phyloP scores from a whole-genome alignment of 352 stramenopile species.

The Globisporangium polare region DNA sequence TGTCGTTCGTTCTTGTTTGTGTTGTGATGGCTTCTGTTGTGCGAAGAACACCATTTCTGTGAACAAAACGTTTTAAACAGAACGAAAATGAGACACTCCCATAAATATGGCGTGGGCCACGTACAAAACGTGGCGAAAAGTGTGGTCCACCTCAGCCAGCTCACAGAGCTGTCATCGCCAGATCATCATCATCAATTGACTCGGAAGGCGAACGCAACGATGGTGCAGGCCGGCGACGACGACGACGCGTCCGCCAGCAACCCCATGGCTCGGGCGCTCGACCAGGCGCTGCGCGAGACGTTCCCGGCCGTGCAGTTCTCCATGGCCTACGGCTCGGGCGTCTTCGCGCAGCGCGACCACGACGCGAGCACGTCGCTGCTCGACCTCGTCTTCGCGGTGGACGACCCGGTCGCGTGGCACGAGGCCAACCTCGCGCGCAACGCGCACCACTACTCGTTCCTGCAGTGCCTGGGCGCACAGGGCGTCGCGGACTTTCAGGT shows the following conservation, averaged over 20 bases:
- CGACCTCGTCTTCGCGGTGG: conserved; percentile 86
- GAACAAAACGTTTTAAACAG: no score
- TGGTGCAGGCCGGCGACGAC: not conserved
- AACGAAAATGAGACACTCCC: no score
- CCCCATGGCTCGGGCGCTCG: conserved; percentile 25
- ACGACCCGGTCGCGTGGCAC: conserved; percentile 81
- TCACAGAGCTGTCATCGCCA: not conserved
- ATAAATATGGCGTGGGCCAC: no score
- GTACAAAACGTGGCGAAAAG: no score
- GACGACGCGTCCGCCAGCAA: not conserved
- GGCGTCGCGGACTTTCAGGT: conserved; percentile 61
- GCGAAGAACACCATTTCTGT: no score
- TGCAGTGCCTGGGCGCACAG: conserved; percentile 60
- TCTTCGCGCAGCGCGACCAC: conserved; percentile 78
- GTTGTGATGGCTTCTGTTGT: not conserved
- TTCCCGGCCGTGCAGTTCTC: conserved; percentile 75
- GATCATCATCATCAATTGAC: conserved; percentile 6
- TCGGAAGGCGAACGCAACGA: not conserved
- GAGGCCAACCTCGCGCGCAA: conserved; percentile 72
- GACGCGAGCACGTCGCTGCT: conserved; percentile 79
- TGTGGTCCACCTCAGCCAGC: not conserved
- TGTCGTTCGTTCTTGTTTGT: not conserved
- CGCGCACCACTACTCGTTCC: conserved; percentile 73
- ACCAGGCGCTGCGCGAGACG: conserved; percentile 43
- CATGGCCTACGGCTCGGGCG: conserved; percentile 83